Percentiles rank a stretch among this genome's conserved stretches.
phyloP scores from a whole-genome alignment of 495 filamentous ascomycete species.

The Xylaria venustula region DNA sequence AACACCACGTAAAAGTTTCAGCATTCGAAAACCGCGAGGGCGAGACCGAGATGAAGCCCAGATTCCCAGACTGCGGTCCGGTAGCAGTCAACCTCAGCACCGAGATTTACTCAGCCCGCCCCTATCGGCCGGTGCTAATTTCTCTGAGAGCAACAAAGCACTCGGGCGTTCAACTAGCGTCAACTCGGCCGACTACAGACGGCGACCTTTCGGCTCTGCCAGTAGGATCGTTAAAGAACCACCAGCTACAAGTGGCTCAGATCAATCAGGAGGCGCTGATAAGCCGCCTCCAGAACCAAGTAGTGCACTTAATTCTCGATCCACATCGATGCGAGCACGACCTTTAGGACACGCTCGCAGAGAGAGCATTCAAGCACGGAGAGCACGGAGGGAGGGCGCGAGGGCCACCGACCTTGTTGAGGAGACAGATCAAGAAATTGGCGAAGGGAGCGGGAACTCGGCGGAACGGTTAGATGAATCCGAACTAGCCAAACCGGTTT shows the following conservation, averaged over 20 bases:
- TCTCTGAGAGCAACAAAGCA: constrained; percentile 59
- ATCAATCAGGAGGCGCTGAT: constrained; percentile 57
- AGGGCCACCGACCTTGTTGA: constrained; percentile 73
- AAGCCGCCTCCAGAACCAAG: constrained; percentile 36
- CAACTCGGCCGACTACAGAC: constrained; percentile 76
- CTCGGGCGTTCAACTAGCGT: constrained; percentile 82
- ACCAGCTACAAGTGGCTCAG: constrained; percentile 75
- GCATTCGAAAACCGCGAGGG: constrained; percentile 64
- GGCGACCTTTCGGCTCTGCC: constrained; percentile 58
- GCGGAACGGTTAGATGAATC: constrained; percentile 52
- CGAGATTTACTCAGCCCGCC: constrained; percentile 72
- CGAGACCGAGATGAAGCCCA: constrained; percentile 53
- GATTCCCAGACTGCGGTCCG: constrained; percentile 54
- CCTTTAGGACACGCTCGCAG: constrained; percentile 86
- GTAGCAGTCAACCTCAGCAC: constrained; percentile 67
- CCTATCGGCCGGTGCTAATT: constrained; percentile 53
- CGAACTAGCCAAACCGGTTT: constrained; percentile 83
- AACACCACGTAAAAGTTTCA: constrained; percentile 74
- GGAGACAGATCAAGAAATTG: constrained; percentile 68
- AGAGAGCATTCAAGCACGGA: constrained; percentile 85
- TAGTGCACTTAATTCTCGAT: constrained; percentile 42
- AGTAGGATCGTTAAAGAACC: constrained; percentile 51
- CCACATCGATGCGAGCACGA: constrained; percentile 72
- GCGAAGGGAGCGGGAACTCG: constrained; percentile 50
- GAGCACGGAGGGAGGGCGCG: constrained; percentile 58